Evolutionary conservation across 2,329 filamentous ascomycete species (phyloP), one percentile per base, ranked within the genome.

Genomic region (Aspergillus caelatus): DNA sequence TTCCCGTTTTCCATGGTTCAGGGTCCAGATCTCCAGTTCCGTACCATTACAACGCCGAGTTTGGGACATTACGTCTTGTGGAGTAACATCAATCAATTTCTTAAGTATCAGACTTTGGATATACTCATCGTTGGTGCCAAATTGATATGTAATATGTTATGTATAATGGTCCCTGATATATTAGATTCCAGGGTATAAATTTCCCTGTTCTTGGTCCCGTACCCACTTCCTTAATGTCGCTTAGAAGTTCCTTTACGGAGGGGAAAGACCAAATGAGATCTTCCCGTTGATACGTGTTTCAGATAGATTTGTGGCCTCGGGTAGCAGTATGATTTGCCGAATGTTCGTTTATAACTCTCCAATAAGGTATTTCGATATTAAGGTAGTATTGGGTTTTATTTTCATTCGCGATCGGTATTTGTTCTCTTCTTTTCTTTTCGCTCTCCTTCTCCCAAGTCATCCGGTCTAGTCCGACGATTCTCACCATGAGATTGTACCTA

Each of bases 281-380:
- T 50, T 48, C 43, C 43, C 28, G 36, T 41, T 32, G 45, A 30
- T 52, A 52, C 26, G 45, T 61, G 57, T 61, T 66, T 53, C 57
- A 60, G 61, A 58, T 59, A 50, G 19, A 59, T 59, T 52, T n/a
- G 30, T 28, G 26, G 56, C 56, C 32, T 46, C 41, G 56, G 41
- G 56, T 21, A 39, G 43, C 12, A n/a, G 30, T 34, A 9, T 59
- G 57, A 59, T 59, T 59, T 59, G 57, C 57, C 57, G 57, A 59
- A 21, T 39, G 30, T 39, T 50, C 32, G 52, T 39, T 23, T 39
- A 28, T 4, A 14, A 32, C 32, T 36, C 11, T 21, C 52, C 52
- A 55, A 55, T 55, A 3, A 55, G 34, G 3, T 32, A 30, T 32
- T 16, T 21, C 21, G 52, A 54, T 34, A 11, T 34, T 36, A 3